Base-by-base conservation (phyloP, 1,139 yeast genomes). In the Candida glucosophila region DNA sequence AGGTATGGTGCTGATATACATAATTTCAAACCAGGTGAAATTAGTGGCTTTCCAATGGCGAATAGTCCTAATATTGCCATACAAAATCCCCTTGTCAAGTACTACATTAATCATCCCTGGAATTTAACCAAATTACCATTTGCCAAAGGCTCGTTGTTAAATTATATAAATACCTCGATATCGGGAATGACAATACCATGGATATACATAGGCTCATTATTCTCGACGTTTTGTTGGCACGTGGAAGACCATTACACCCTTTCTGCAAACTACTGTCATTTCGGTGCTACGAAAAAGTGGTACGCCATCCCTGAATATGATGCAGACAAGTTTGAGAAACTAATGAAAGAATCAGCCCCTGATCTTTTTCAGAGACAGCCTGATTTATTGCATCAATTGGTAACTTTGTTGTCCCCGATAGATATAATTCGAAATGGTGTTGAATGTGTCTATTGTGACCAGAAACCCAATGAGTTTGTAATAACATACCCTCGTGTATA, bases 161-260 rank as follows among this genome's bases (percentile, higher is more conserved):
- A 73, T 32, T 68, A 67, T 39, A 64, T 77, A 32, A 67, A 69
- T 35, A 67, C 73, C 17, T 64, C 73, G 22, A 78, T 80, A 2
- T 74, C 86, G 0, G 92, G 92, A 2, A 79, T 80, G 88, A 79
- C 90, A 0, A 65, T 77, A 5, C 92, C 92, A 1, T 80, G 92
- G 92, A 61, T 79, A 6, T 80, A 80, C 39, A 65, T 79, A 15
- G 92, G 92, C 0, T 77, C 83, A 2, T 57, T 78, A 19, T 66
- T 78, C 35, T 74, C 82, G 3, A 80, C 92, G 0, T 80, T 80
- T 42, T 80, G 92, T 47, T 80, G 92, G 92, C 92, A 80, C 46
- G 78, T 79, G 26, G 92, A 80, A 41, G 92, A 80, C 47, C 90
- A 80, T 45, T 78, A 77, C 44, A 78, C 90, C 0, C 49, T 78